Percentiles rank a stretch among this genome's conserved stretches.
Conservation (phyloP, 495 filamentous ascomycete genomes). For the Tuber umbilicatum region DNA sequence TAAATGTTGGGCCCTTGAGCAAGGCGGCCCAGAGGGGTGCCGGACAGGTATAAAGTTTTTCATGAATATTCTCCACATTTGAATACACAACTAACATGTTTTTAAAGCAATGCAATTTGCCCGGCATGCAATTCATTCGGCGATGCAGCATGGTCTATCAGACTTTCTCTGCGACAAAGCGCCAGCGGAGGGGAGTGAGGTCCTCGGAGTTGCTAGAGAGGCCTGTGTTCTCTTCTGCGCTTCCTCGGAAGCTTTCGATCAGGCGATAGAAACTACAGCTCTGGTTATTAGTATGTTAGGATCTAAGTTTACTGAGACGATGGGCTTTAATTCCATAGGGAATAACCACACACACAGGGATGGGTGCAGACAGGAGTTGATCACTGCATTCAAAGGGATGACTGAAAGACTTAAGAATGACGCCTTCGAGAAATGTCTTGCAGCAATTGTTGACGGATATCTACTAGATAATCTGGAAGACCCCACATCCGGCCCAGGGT, state of each 20-base stretch:
- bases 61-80: background rate
- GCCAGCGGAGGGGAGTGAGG: background rate
- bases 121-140: background rate
- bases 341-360: background rate
- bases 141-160: background rate
- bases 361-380: constrained; percentile 12
- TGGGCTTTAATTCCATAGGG: background rate
- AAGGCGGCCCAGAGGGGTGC: background rate
- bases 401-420: background rate
- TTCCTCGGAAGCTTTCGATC: constrained; percentile 20
- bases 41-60: background rate
- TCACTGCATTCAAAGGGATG: constrained; percentile 18
- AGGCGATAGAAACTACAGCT: constrained; percentile 31
- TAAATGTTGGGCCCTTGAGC: constrained; percentile 30
- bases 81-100: background rate
- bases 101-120: constrained; percentile 5
- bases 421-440: constrained; percentile 17
- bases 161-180: background rate
- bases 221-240: constrained; percentile 25
- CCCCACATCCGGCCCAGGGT: background rate
- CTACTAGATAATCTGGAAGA: constrained; percentile 1
- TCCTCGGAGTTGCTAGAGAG: constrained; percentile 13
- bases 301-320: background rate
- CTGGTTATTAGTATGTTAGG: constrained; percentile 23
- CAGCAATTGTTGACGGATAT: constrained; percentile 20